A percentile compares a stretch with the other conserved stretches of the same genome.
phyloP scores from a whole-genome alignment of 257 asterid species.

The Capsicum baccatum region DNA sequence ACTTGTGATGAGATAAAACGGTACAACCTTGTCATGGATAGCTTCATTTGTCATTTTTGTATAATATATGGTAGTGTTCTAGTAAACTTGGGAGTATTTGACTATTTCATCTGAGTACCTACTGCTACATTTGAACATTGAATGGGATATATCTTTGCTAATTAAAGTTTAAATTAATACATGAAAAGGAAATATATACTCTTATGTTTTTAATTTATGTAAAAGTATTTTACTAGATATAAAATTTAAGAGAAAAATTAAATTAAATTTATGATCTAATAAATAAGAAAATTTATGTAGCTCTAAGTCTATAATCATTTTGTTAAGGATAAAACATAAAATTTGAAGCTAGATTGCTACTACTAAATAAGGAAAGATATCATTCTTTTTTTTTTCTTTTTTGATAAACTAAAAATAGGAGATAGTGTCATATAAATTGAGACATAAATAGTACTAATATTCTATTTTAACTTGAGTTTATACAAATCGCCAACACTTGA shows the following conservation, averaged over 20 bases:
- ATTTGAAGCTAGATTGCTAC: background rate
- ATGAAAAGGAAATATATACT: background rate
- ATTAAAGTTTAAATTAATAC: background rate
- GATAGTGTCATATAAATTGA: background rate
- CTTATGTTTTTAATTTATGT: background rate
- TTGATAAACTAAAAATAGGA: background rate
- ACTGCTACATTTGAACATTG: background rate
- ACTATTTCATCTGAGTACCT: background rate
- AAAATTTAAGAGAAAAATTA: background rate
- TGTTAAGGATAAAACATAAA: background rate
- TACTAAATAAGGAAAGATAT: background rate
- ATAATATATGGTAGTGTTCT: background rate
- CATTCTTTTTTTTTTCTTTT: background rate
- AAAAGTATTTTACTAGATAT: background rate
- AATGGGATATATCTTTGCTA: background rate
- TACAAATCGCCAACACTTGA: background rate
- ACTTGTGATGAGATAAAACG: constrained; percentile 13
- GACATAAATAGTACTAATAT: background rate
- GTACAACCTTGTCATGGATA: background rate
- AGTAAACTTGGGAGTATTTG: background rate
- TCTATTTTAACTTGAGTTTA: background rate
- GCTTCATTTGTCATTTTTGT: background rate
- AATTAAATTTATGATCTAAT: background rate
- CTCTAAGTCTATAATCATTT: background rate
- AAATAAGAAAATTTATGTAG: background rate